Evolutionary conservation across 73 alveolate species (phyloP).

Genomic region (Paramecium biaurelia): DNA sequence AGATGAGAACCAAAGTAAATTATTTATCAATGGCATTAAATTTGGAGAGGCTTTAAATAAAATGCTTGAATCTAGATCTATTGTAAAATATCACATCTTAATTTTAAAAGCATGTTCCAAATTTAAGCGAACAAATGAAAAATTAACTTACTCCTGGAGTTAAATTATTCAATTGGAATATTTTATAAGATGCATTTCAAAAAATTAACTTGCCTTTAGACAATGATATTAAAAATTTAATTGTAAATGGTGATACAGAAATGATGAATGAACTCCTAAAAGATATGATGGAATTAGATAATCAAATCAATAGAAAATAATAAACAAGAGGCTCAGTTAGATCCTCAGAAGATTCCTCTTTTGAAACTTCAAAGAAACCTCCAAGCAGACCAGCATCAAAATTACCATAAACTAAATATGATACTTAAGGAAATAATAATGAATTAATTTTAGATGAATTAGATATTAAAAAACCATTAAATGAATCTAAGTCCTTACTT

Average conservation of each 20-base stretch:
- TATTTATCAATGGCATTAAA: conserved; percentile 16
- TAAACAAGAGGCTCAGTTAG: conserved; percentile 35
- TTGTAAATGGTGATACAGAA: conserved; percentile 55
- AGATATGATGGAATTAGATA: conserved; percentile 58
- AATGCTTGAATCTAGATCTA: neutral
- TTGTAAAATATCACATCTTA: neutral
- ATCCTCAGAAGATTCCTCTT: conserved; percentile 50
- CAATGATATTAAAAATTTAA: conserved; percentile 56
- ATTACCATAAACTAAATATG: conserved; percentile 9
- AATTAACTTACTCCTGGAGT: conserved; percentile 73
- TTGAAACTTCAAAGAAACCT: conserved; percentile 39
- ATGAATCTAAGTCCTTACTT: conserved; percentile 40
- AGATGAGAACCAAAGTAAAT: conserved; percentile 26
- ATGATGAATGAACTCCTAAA: conserved; percentile 59
- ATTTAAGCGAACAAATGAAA: conserved; percentile 61
- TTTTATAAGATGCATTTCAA: conserved; percentile 63
- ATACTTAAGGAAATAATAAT: conserved; percentile 10
- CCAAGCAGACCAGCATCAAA: conserved; percentile 49
- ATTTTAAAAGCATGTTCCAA: conserved; percentile 33
- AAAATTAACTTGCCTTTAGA: conserved; percentile 56
- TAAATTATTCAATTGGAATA: conserved; percentile 82
- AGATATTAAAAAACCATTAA: conserved; percentile 45
- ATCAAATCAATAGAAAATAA: conserved; percentile 14
- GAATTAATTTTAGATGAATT: conserved; percentile 46
- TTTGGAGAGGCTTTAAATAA: conserved; percentile 31